Evolutionary conservation across 805 yeast genomes (phyloP), one percentile per base, ranked within the genome.

Genomic region (Kodamaea kakaduensis): DNA sequence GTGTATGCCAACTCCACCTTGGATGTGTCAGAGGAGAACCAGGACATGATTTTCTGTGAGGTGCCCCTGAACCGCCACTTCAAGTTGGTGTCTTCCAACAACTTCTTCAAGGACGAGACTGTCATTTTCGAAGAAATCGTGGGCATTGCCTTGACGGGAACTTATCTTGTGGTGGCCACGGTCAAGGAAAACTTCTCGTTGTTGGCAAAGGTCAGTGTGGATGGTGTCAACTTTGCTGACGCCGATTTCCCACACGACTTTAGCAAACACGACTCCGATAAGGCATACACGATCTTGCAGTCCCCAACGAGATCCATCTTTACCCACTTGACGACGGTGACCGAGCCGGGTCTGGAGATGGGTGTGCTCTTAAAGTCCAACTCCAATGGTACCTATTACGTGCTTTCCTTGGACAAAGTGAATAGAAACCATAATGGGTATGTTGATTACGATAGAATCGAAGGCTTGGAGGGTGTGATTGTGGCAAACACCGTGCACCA

Each of bases 291-390:
- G 0, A 72, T 90, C 16, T 64, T 93, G 26, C 87, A 85, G 25
- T 77, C 90, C 1, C 71, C 72, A 17, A 70, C 87, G 0, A 74
- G 80, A 20, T 76, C 95, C 2, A 67, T 93, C 4, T 83, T 88
- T 58, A 52, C 93, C 59, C 97, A 87, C 55, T 83, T 88, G 6
- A 84, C 96, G 3, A 81, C 89, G 0, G 67, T 68, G 46, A 52
- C 61, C 13, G 68, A 62, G 9, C 29, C 48, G 1, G 77, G 71
- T 10, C 50, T 60, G 7, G 93, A 86, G 49, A 80, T 56, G 54
- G 98, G 98, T 12, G 69, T 86, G 1, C 61, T 93, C 13, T 66
- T 93, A 51, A 90, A 90, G 51, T 86, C 96, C 2, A 89, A 90
- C 58, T 85, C 84, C 13, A 86, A 87, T 48, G 98, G 98, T 42